phyloP scores from a whole-genome alignment of 1,284 basidiomycete species.

The Cystobasidium slooffiae region DNA sequence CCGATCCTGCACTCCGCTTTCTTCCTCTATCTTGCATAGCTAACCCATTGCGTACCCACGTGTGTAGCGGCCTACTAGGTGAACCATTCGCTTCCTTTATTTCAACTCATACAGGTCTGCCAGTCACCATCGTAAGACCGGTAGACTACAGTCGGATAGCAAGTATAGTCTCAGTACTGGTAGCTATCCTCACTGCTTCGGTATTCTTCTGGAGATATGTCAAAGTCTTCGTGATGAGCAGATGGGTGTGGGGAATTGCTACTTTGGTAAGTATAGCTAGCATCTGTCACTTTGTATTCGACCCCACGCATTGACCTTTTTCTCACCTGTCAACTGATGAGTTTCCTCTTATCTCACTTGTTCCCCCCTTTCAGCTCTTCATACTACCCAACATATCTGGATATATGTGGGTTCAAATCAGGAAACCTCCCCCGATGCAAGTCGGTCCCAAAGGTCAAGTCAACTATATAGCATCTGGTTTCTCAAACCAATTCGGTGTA shows the following conservation, averaged over 20 bases:
- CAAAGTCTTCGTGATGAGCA: conserved; percentile 70
- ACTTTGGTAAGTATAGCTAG: no score
- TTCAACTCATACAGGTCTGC: conserved; percentile 52
- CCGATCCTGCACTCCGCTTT: conserved; percentile 30
- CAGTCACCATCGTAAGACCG: conserved; percentile 56
- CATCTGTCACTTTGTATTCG: no score
- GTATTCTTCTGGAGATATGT: conserved; percentile 57
- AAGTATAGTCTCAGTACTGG: conserved; percentile 53
- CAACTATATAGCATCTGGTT: conserved; percentile 84
- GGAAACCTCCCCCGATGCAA: conserved; percentile 74
- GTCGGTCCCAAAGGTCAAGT: conserved; percentile 61
- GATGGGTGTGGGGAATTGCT: conserved; percentile 76
- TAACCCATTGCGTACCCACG: not conserved
- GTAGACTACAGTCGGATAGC: conserved; percentile 47
- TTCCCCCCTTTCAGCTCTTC: no score
- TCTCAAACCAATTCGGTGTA: conserved; percentile 86
- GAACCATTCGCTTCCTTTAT: conserved; percentile 75
- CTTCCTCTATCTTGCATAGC: not conserved
- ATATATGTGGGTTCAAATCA: conserved; percentile 96
- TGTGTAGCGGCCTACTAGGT: conserved; percentile 76
- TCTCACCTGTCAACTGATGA: no score
- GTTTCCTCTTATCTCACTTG: no score
- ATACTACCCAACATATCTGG: conserved; percentile 85
- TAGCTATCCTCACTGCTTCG: conserved; percentile 48
- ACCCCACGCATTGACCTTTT: no score